A percentile compares a stretch with the other conserved stretches of the same genome.
Conservation (phyloP, 805 yeast genomes). For the Starmerella roubikii region DNA sequence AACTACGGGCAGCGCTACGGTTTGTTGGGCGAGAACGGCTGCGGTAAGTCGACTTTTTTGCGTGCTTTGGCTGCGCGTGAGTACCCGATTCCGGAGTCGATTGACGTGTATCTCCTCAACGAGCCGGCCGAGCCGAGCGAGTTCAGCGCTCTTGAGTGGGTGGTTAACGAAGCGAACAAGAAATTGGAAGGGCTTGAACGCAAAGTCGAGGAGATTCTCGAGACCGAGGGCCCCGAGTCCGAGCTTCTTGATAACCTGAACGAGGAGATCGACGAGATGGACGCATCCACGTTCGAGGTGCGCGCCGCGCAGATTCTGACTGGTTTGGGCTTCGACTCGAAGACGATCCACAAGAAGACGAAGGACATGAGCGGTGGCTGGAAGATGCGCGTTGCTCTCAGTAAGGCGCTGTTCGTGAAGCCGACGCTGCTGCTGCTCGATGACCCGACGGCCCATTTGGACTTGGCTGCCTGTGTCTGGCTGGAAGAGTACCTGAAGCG, state of each 20-base stretch:
- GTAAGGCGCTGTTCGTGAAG: conserved; percentile 94
- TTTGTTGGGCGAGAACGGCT: conserved; percentile 94
- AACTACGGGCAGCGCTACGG: conserved; percentile 98
- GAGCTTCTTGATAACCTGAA: conserved; percentile 73
- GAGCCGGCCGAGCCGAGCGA: conserved; percentile 97
- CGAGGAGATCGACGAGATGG: conserved; percentile 92
- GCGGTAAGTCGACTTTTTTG: conserved; percentile 94
- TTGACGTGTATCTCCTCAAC: conserved; percentile 84
- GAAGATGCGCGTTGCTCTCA: conserved; percentile 99
- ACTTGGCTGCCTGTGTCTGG: conserved; percentile 99
- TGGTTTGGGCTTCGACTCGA: conserved; percentile 90
- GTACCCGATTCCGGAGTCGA: conserved; percentile 82
- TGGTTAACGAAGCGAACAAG: conserved; percentile 88
- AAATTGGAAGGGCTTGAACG: conserved; percentile 86
- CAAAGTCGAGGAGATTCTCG: conserved; percentile 75
- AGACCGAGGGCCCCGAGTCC: conserved; percentile 89
- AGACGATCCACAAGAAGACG: conserved; percentile 82
- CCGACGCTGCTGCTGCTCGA: conserved; percentile 89
- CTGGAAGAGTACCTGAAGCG: conserved; percentile 92
- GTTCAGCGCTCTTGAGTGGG: conserved; percentile 85
- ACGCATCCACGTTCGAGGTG: conserved; percentile 88
- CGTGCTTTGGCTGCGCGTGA: conserved; percentile 92
- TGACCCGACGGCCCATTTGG: conserved; percentile 99
- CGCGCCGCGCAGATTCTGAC: conserved; percentile 91
- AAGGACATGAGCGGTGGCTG: conserved; percentile 99